Evolutionary conservation across 305 asterid genomes (phyloP).

Genomic region (Solanum hybrid): DNA sequence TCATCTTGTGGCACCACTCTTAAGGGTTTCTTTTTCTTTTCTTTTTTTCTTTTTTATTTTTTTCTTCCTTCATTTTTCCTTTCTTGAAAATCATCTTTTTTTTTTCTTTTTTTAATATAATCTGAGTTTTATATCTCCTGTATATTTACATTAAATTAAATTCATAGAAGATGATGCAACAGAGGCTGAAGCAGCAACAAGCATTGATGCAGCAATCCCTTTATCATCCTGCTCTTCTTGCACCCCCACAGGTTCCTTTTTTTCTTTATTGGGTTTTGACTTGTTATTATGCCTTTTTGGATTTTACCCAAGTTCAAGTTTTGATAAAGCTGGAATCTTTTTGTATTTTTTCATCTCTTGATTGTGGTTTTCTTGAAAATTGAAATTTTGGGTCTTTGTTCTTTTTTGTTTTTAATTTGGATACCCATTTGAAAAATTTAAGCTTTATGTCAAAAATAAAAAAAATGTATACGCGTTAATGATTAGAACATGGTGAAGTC

Average conservation of each 20-base stretch:
- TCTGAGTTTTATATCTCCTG: background rate
- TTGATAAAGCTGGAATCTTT: background rate
- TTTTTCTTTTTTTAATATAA: background rate
- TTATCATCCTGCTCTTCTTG: constrained; percentile 72
- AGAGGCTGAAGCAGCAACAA: constrained; percentile 56
- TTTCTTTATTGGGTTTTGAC: background rate
- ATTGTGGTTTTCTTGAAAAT: background rate
- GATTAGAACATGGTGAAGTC: background rate
- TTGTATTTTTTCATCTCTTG: background rate
- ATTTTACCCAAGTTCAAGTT: background rate
- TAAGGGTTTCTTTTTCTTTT: constrained; percentile 29
- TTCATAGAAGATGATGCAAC: constrained; percentile 31
- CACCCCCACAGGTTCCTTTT: constrained; percentile 59
- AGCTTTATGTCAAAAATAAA: background rate
- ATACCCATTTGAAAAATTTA: background rate
- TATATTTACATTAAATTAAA: background rate
- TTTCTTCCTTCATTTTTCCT: background rate
- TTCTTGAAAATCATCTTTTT: background rate
- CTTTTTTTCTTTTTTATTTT: background rate
- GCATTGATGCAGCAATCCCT: constrained; percentile 86
- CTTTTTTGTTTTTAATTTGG: background rate
- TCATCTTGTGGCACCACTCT: background rate
- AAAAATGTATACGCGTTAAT: background rate
- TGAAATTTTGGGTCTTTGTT: background rate
- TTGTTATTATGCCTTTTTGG: background rate